Evolutionary conservation across 176 grass and related monocot species (phyloP), one percentile per base, ranked within the genome.

Genomic region (Alopecurus myosuroides): DNA sequence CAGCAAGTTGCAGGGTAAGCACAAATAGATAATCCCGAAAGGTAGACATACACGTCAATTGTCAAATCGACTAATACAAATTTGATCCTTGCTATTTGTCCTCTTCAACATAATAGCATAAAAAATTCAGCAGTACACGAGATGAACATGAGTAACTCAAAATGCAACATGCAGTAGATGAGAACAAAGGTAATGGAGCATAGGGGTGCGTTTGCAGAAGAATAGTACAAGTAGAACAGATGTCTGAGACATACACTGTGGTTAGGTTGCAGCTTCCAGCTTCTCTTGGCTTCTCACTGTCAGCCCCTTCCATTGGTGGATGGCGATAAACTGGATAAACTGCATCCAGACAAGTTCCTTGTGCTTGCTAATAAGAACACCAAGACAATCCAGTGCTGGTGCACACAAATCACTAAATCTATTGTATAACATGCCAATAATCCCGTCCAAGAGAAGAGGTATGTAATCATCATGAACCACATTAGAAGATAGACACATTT

Each of bases 361-460:
- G 74, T 95, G 80, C 85, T 89, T 90, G 58, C 72, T 85, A 74
- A 98, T 82, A 67, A 98, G 89, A 76, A 88, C 60, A 83, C 87
- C 67, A 76, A 98, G 89, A 48, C 92, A 93, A 80, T 88, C 91
- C 25, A 93, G 40, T 77, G 87, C 81, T 68, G 93, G 85, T 75
- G 92, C 76, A 93, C 96, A 98, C 46, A 98, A 77, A 81, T 88
- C 85, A 80, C 91, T 90, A 84, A 95, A 95, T 79, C 96, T 90
- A 86, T 95, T 98, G 74, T 93, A 81, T 31, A 98, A 84, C 23
- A 94, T 90, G 69, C 96, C 96, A 77, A 95, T 75, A 79, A 95
- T 82, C 33, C 96, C 96, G 77, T 98, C 85, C 51, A 98, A 90
- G 48, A 98, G 87, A 88, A 93, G 91, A 82, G 88, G 85, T 88